Percentiles rank a stretch among this genome's conserved stretches.
phyloP scores from a whole-genome alignment of 1,139 yeast genomes.

The Hemisphaericaspora xylanilytica region DNA sequence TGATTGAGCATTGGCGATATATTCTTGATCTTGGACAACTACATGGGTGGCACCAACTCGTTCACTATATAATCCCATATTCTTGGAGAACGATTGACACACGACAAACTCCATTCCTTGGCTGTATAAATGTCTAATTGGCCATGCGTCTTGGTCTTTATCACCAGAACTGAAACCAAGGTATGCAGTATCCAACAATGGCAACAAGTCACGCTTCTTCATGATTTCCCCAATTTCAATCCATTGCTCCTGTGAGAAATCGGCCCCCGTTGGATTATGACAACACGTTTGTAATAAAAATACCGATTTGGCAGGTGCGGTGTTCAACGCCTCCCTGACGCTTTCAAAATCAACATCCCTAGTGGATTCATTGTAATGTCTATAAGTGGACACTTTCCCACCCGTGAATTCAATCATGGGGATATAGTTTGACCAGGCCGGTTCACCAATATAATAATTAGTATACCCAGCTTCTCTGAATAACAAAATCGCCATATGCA shows the following conservation, averaged over 20 bases:
- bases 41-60: conserved; percentile 44
- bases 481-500: conserved; percentile 37
- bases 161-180: conserved; percentile 80
- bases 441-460: conserved; percentile 37
- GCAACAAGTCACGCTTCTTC: conserved; percentile 55
- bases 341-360: conserved; percentile 31
- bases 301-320: conserved; percentile 32
- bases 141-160: conserved; percentile 31
- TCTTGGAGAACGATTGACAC: conserved; percentile 46
- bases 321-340: conserved; percentile 25
- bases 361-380: conserved; percentile 31
- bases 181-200: conserved; percentile 88
- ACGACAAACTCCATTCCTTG: conserved; percentile 28
- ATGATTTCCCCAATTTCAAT: conserved; percentile 60
- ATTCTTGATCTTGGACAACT: conserved; percentile 25
- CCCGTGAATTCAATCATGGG: conserved; percentile 36
- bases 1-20: conserved; percentile 22
- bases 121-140: conserved; percentile 24
- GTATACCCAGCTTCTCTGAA: conserved; percentile 28
- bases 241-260: conserved; percentile 83
- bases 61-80: conserved; percentile 47
- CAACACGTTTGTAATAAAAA: conserved; percentile 87
- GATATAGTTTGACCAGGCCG: conserved; percentile 43
- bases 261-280: conserved; percentile 96
- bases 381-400: conserved; percentile 25